Evolutionary conservation across 2,329 filamentous ascomycete species (phyloP).

Genomic region (Verticillium albo-atrum): DNA sequence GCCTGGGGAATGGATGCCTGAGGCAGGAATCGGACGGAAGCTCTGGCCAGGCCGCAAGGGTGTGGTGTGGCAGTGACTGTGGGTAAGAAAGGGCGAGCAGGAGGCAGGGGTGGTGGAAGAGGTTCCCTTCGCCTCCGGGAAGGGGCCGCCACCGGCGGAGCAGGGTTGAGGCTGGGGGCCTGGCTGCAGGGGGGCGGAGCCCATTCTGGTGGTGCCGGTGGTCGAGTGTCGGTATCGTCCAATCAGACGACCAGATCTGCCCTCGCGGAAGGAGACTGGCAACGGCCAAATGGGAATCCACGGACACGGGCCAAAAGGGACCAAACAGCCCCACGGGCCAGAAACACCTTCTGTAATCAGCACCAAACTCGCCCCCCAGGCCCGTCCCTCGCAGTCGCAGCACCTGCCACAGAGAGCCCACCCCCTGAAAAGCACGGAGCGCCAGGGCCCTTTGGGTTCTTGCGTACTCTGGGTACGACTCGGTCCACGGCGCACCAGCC

Average conservation of each 20-base stretch:
- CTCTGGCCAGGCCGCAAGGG: neutral
- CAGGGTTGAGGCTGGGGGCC: neutral
- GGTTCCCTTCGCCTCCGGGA: neutral
- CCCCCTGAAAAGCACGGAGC: neutral
- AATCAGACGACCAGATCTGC: neutral
- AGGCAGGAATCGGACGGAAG: slow-evolving; percentile 17
- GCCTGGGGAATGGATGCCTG: slow-evolving; percentile 22
- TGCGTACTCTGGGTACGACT: neutral
- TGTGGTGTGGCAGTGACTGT: neutral
- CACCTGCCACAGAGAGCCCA: neutral
- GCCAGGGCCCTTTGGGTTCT: neutral
- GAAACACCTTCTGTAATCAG: neutral
- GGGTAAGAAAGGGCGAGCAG: neutral
- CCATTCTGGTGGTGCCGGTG: neutral
- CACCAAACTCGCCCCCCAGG: neutral
- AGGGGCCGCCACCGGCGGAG: neutral
- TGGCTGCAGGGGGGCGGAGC: neutral
- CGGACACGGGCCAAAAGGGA: neutral
- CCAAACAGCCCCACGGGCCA: neutral
- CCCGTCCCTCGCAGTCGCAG: too few relatives aligned
- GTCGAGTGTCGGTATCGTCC: neutral
- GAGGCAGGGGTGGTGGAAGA: neutral
- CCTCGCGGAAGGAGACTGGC: neutral
- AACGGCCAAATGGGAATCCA: neutral
- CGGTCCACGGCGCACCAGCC: neutral